Conservation (phyloP, 768 basidiomycete species). For the Pleurotus salmoneostramineus region DNA sequence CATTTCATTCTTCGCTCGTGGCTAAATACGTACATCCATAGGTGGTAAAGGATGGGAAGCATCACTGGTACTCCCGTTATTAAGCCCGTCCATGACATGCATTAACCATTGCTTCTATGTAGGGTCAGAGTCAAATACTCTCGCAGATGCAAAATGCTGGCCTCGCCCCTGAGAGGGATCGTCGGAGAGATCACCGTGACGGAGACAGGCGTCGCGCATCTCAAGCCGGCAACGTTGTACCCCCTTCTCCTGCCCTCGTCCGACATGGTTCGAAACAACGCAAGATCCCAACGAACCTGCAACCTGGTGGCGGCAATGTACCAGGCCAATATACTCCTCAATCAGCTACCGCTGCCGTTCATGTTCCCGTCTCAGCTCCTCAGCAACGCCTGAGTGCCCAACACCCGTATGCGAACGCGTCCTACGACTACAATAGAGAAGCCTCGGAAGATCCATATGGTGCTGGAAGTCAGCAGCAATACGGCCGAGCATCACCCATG, state of each 20-base stretch:
- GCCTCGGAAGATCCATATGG: slow-evolving; percentile 55
- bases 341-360: slow-evolving; percentile 71
- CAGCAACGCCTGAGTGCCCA: slow-evolving; percentile 40
- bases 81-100: slow-evolving; percentile 2
- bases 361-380: slow-evolving; percentile 62
- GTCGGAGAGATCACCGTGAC: slow-evolving; percentile 59
- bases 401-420: slow-evolving; percentile 70
- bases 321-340: slow-evolving; percentile 65
- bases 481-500: slow-evolving; percentile 84
- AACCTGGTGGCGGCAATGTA: slow-evolving; percentile 43
- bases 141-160: slow-evolving; percentile 60
- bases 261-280: slow-evolving; percentile 73
- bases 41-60: slow-evolving; percentile 95
- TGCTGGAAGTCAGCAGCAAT: slow-evolving; percentile 42
- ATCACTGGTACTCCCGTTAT: slow-evolving; percentile 48
- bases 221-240: slow-evolving; percentile 52
- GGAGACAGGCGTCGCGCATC: slow-evolving; percentile 60
- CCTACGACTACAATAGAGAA: slow-evolving; percentile 50
- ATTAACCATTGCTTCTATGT: slow-evolving; percentile 8
- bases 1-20: background rate
- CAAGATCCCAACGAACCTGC: slow-evolving; percentile 55
- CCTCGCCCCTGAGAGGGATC: slow-evolving; percentile 45
- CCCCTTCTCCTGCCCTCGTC: slow-evolving; percentile 77
- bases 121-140: slow-evolving; percentile 65
- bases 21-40: slow-evolving; percentile 20